These are phyloP conservation scores for Aspergillus caelatus DNA, from an alignment of 2,329 filamentous ascomycete species.

Conservation along the genomic window DNA sequence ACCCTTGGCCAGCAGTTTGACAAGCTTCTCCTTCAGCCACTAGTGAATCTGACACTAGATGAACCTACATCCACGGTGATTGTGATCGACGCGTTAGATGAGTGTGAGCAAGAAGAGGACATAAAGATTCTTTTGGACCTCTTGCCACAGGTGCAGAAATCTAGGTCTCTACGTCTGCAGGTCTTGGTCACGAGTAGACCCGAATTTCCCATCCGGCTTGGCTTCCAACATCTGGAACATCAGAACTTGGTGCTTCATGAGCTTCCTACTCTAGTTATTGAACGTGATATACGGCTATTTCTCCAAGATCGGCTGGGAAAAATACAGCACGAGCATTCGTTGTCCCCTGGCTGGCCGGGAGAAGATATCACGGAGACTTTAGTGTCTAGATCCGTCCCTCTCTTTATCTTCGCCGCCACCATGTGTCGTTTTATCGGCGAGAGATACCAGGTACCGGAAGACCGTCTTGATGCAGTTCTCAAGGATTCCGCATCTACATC, in stretches of 20 bases:
- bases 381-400: constrained; percentile 15
- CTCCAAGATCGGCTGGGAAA: constrained; percentile 21
- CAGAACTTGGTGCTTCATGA: constrained; percentile 20
- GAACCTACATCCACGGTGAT: constrained; percentile 11
- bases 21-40: constrained; percentile 28
- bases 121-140: constrained; percentile 25
- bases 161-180: constrained; percentile 17
- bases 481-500: too few species aligned
- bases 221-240: constrained; percentile 23
- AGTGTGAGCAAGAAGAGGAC: constrained; percentile 27
- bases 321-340: constrained; percentile 15
- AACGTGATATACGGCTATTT: constrained; percentile 29
- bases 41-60: constrained; percentile 12
- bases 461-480: not conserved
- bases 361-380: not conserved
- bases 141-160: constrained; percentile 17
- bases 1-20: constrained; percentile 32
- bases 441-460: constrained; percentile 14
- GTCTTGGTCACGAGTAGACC: constrained; percentile 34
- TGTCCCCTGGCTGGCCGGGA: constrained; percentile 21
- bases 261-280: constrained; percentile 12
- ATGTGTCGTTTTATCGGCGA: constrained; percentile 19
- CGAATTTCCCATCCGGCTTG: constrained; percentile 27
- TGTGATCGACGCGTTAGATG: constrained; percentile 33
- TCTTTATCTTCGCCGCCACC: constrained; percentile 24